Evolutionary conservation across 2,329 filamentous ascomycete species (phyloP).

Genomic region (Purpureocillium lavendulum): DNA sequence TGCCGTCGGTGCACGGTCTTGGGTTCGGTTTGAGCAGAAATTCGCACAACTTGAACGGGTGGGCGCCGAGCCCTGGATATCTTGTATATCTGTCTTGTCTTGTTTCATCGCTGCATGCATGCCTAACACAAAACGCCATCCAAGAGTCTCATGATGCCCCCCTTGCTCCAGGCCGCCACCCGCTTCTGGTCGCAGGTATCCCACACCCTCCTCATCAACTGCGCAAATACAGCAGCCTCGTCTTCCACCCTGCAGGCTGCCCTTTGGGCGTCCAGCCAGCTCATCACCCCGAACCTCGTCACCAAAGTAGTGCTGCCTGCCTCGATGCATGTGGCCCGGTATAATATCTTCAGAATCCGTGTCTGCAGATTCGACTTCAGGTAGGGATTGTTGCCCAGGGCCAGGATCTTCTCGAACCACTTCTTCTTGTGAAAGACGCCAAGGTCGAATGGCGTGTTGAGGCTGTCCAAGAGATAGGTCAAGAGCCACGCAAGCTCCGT

Average conservation of each 20-base stretch:
- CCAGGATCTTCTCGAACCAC: constrained; percentile 69
- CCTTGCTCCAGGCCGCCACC: constrained; percentile 57
- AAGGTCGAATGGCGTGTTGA: constrained; percentile 52
- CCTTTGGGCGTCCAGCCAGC: constrained; percentile 62
- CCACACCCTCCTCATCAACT: constrained; percentile 50
- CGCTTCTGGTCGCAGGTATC: constrained; percentile 60
- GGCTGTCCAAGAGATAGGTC: constrained; percentile 58
- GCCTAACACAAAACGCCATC: not conserved
- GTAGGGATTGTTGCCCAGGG: constrained; percentile 59
- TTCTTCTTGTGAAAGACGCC: constrained; percentile 51
- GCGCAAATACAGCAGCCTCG: constrained; percentile 40
- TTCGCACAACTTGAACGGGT: no score
- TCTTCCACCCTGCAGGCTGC: constrained; percentile 31
- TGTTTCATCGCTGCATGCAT: not conserved
- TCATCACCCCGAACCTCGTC: constrained; percentile 65
- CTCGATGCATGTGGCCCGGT: constrained; percentile 57
- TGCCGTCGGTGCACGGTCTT: no score
- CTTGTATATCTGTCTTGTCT: no score
- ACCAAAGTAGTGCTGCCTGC: constrained; percentile 73
- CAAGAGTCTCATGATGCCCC: constrained; percentile 27
- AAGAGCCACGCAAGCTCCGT: constrained; percentile 69
- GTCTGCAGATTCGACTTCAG: constrained; percentile 51
- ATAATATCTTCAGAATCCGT: constrained; percentile 53
- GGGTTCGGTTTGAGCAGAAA: no score
- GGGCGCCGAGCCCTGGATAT: no score